Conservation (phyloP, 768 basidiomycete species). For the Tricholoma furcatifolium region DNA sequence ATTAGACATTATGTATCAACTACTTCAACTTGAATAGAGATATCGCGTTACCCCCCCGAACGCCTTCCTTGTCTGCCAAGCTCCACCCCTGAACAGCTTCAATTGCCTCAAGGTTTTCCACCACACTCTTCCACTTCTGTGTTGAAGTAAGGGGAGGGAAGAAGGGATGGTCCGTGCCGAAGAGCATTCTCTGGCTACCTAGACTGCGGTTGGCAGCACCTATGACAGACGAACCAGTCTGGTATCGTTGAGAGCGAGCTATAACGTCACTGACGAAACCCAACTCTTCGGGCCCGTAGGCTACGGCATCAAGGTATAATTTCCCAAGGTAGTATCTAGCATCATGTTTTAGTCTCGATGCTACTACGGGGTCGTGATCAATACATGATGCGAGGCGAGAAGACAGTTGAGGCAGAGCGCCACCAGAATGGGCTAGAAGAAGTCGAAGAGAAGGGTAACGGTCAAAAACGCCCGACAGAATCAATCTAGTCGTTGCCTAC, state of each 20-base stretch:
- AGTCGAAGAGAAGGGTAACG: conserved; percentile 73
- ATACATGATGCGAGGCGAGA: conserved; percentile 86
- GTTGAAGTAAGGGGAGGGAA: conserved; percentile 74
- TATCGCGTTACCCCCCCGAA: conserved; percentile 73
- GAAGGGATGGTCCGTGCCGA: conserved; percentile 90
- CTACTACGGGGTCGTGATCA: conserved; percentile 79
- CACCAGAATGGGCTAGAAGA: conserved; percentile 86
- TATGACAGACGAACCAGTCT: conserved; percentile 29
- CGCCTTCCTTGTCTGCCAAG: conserved; percentile 57
- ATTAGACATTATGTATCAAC: conserved; percentile 6
- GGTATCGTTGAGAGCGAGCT: conserved; percentile 55
- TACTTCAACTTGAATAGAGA: conserved; percentile 57
- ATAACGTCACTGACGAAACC: conserved; percentile 74
- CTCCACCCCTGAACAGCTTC: conserved; percentile 61
- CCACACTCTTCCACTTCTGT: conserved; percentile 82
- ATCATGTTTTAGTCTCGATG: conserved; percentile 73
- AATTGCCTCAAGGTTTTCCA: conserved; percentile 84
- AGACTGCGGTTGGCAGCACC: conserved; percentile 33
- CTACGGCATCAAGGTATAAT: conserved; percentile 84
- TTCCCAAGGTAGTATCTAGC: conserved; percentile 81
- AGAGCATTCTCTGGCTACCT: conserved; percentile 66
- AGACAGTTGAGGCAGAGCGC: conserved; percentile 79
- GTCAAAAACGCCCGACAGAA: conserved; percentile 80
- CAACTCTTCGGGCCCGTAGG: conserved; percentile 84
- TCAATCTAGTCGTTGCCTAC: conserved; percentile 73